These are phyloP conservation scores for Cercospora sp. DNA, from an alignment of 2,329 filamentous ascomycete species.

Conservation along the genomic window DNA sequence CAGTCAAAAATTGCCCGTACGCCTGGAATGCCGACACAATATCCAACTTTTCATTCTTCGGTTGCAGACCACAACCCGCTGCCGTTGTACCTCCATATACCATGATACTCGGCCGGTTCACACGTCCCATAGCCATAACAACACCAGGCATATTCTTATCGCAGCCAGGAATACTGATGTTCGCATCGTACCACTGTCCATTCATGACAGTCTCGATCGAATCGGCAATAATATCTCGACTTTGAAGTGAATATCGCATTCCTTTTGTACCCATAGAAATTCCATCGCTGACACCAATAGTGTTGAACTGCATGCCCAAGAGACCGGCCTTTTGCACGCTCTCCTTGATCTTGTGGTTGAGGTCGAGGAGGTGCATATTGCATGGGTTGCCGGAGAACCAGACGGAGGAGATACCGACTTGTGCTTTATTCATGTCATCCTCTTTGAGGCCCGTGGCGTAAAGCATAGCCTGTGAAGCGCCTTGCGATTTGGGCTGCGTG, in stretches of 20 bases:
- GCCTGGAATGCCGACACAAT: conserved; percentile 98
- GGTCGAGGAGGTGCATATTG: conserved; percentile 96
- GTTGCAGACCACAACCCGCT: conserved; percentile 77
- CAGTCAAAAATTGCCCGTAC: conserved; percentile 90
- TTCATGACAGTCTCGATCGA: conserved; percentile 99
- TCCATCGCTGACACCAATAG: conserved; percentile 92
- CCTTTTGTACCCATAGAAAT: conserved; percentile 98
- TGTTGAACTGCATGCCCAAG: conserved; percentile 97
- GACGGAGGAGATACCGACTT: conserved; percentile 95
- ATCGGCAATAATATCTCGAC: conserved; percentile 93
- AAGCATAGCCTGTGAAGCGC: conserved; percentile 97
- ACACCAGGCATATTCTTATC: conserved; percentile 98
- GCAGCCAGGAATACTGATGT: conserved; percentile 94
- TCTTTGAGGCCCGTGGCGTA: conserved; percentile 90
- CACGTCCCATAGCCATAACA: conserved; percentile 79
- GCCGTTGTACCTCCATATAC: conserved; percentile 95
- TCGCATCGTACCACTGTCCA: conserved; percentile 97
- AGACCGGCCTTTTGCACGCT: conserved; percentile 72
- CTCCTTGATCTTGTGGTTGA: conserved; percentile 75
- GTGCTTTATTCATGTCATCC: conserved; percentile 89
- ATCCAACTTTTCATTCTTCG: conserved; percentile 70
- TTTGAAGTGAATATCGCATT: conserved; percentile 83
- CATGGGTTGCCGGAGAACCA: conserved; percentile 99
- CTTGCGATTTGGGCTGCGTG: conserved; percentile 97
- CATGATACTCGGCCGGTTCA: conserved; percentile 95